A percentile compares a stretch with the other conserved stretches of the same genome.
These are phyloP conservation scores for Coprinellus aureogranulatus DNA, from an alignment of 768 basidiomycete genomes.

Conservation along the genomic window DNA sequence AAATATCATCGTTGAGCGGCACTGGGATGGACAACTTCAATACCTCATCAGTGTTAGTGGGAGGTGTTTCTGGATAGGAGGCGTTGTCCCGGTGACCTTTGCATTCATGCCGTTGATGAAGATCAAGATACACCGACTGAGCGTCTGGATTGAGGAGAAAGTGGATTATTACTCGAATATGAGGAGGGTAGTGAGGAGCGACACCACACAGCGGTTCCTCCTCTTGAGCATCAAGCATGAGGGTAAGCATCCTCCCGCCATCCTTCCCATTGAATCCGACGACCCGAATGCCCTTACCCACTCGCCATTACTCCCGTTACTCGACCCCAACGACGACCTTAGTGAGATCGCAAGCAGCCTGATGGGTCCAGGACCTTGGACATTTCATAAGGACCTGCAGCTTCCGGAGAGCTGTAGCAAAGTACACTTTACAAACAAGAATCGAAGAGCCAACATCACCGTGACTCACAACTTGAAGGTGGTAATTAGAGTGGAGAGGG, in stretches of 20 bases:
- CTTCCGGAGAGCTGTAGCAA: slow-evolving; percentile 63
- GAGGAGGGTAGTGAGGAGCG: slow-evolving; percentile 66
- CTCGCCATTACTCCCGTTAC: slow-evolving; percentile 63
- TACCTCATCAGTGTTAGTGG: slow-evolving; percentile 73
- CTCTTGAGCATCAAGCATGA: slow-evolving; percentile 62
- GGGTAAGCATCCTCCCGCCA: slow-evolving; percentile 46
- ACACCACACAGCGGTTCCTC: slow-evolving; percentile 56
- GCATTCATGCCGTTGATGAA: slow-evolving; percentile 83
- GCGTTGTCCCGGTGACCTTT: slow-evolving; percentile 73
- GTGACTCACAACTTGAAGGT: slow-evolving; percentile 80
- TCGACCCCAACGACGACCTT: slow-evolving; percentile 47
- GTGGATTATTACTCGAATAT: slow-evolving; percentile 76
- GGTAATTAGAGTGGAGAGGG: slow-evolving; percentile 78
- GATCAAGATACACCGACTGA: slow-evolving; percentile 73
- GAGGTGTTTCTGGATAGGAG: slow-evolving; percentile 80
- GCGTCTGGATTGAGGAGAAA: slow-evolving; percentile 78
- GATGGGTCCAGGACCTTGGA: slow-evolving; percentile 88
- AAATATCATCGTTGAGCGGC: slow-evolving; percentile 79
- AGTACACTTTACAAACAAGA: slow-evolving; percentile 79
- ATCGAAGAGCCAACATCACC: slow-evolving; percentile 69
- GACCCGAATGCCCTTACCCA: slow-evolving; percentile 57
- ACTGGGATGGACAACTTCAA: slow-evolving; percentile 87
- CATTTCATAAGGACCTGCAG: slow-evolving; percentile 63
- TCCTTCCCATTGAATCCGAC: slow-evolving; percentile 79
- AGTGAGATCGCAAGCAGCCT: slow-evolving; percentile 56